These are phyloP conservation scores for Malus sieversii DNA, from an alignment of 306 rosid genomes.

Conservation along the genomic window DNA sequence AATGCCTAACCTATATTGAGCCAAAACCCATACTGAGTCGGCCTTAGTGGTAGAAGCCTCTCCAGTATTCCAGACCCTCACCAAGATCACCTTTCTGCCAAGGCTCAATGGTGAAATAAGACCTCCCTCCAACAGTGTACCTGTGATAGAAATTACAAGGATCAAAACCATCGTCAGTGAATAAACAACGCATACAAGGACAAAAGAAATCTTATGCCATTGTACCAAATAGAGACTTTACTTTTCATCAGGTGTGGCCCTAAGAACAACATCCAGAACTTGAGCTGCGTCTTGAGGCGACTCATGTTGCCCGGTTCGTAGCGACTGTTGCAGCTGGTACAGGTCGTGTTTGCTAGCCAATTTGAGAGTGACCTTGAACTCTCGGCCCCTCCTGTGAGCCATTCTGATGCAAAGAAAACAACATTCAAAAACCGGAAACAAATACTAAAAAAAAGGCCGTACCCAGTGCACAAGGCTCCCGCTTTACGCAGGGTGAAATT, in stretches of 20 bases:
- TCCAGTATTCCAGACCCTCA: too few species aligned
- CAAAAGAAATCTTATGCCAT: too few species aligned
- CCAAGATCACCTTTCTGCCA: too few species aligned
- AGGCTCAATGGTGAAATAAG: too few species aligned
- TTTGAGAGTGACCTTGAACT: conserved; percentile 43
- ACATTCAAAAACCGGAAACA: neutral
- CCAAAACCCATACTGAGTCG: conserved; percentile 11
- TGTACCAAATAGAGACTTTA: neutral
- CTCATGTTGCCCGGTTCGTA: conserved; percentile 34
- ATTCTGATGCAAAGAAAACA: neutral
- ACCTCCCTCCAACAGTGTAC: too few species aligned
- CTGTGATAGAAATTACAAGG: too few species aligned
- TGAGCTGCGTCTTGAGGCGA: conserved; percentile 57
- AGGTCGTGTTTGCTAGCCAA: conserved; percentile 47
- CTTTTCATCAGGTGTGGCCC: conserved; percentile 40
- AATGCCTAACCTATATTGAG: conserved; percentile 43
- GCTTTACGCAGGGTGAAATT: too few species aligned
- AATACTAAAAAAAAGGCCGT: neutral
- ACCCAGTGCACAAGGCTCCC: too few species aligned
- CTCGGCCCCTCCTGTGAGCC: conserved; percentile 28
- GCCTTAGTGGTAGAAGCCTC: too few species aligned
- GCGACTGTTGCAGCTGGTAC: conserved; percentile 36
- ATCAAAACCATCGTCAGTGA: too few species aligned
- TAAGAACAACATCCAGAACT: conserved; percentile 57
- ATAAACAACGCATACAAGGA: too few species aligned